These are phyloP conservation scores for Salix udensis DNA, from an alignment of 345 rosid species.

Conservation along the genomic window DNA sequence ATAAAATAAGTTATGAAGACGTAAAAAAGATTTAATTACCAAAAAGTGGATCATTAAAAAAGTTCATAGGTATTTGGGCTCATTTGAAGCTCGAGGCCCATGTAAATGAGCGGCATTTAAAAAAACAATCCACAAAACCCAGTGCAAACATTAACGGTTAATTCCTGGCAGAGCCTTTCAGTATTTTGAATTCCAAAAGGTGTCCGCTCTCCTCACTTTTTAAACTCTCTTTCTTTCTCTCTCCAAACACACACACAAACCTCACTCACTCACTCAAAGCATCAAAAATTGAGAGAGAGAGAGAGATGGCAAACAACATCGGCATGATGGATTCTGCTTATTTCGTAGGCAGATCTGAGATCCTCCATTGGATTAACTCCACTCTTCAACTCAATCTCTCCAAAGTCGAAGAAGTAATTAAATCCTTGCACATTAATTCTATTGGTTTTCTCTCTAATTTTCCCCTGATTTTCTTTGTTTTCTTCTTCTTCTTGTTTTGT, in stretches of 20 bases:
- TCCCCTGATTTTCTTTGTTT: background rate
- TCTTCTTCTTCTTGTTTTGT: background rate
- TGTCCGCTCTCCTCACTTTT: slow-evolving; percentile 45
- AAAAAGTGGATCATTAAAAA: background rate
- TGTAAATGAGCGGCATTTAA: no score
- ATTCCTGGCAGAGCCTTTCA: background rate
- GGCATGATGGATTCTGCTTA: slow-evolving; percentile 94
- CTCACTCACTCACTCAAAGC: background rate
- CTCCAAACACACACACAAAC: background rate
- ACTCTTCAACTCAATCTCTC: slow-evolving; percentile 84
- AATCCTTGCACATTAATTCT: background rate
- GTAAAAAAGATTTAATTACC: no score
- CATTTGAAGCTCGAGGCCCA: background rate
- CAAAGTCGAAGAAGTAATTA: slow-evolving; percentile 90
- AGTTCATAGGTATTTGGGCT: background rate
- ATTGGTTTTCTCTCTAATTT: background rate
- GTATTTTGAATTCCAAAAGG: slow-evolving; percentile 16
- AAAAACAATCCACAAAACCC: background rate
- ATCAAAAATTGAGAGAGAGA: background rate
- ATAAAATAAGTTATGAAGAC: no score
- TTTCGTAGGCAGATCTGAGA: slow-evolving; percentile 95
- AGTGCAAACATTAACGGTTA: slow-evolving; percentile 4
- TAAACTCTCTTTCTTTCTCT: slow-evolving; percentile 18
- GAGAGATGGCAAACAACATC: slow-evolving; percentile 66
- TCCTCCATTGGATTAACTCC: slow-evolving; percentile 91